Conservation (phyloP, 2,329 filamentous ascomycete species). For the Grosmannia clavigera region DNA sequence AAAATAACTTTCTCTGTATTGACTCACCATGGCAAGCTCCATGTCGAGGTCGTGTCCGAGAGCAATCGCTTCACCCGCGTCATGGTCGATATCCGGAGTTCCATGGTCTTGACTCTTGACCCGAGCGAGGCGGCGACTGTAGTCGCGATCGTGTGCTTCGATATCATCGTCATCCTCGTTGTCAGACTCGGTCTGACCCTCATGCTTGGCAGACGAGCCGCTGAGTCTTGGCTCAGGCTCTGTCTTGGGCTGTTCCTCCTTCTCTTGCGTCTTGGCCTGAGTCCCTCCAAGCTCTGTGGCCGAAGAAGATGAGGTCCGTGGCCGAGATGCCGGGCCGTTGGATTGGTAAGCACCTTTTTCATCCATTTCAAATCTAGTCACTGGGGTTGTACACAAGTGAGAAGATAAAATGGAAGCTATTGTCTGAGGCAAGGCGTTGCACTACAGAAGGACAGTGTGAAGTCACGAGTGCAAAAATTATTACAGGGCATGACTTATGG, state of each 20-base stretch:
- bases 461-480: background rate
- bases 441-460: background rate
- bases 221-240: too few species aligned
- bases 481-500: too few species aligned
- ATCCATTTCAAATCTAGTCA: background rate
- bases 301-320: background rate
- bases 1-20: background rate
- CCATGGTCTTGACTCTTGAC: background rate
- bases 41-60: background rate
- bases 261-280: background rate
- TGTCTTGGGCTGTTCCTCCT: background rate
- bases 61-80: background rate
- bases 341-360: background rate
- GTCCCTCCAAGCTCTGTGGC: background rate
- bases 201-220: background rate
- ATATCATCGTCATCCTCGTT: conserved; percentile 7
- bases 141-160: background rate
- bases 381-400: background rate
- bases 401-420: background rate
- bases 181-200: background rate
- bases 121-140: background rate
- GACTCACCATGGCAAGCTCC: background rate
- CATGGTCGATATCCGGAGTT: background rate
- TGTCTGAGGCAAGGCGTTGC: background rate
- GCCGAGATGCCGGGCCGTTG: background rate